phyloP scores from a whole-genome alignment of 2,329 filamentous ascomycete genomes.

The Drechslerella coelobrocha region DNA sequence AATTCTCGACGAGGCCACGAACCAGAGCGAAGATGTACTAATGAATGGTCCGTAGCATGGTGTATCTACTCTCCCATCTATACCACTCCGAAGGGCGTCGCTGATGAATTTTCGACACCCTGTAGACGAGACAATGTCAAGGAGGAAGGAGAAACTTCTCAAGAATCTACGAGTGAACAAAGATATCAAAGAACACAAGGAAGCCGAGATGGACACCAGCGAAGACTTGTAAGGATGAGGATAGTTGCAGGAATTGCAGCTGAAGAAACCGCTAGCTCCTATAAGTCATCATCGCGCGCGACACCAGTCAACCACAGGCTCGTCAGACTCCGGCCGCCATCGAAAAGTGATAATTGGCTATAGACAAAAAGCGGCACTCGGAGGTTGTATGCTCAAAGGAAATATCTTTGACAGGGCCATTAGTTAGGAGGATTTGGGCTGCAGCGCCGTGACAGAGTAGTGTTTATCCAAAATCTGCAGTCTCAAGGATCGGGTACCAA shows the following conservation, averaged over 20 bases:
- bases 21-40: constrained; percentile 27
- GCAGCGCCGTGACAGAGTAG: too few species aligned
- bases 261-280: too few species aligned
- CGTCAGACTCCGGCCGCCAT: too few species aligned
- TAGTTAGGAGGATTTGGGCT: too few species aligned
- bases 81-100: neutral
- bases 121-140: constrained; percentile 32
- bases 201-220: constrained; percentile 34
- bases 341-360: too few species aligned
- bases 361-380: too few species aligned
- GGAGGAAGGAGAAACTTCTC: constrained; percentile 44
- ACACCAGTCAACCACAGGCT: too few species aligned
- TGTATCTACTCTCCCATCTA: neutral
- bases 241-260: neutral
- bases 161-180: constrained; percentile 35
- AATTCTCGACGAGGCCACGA: constrained; percentile 30
- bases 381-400: too few species aligned
- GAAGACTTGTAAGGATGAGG: constrained; percentile 30
- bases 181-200: constrained; percentile 27
- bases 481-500: too few species aligned
- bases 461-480: too few species aligned
- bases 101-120: neutral
- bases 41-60: constrained; percentile 32
- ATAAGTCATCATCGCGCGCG: neutral
- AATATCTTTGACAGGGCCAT: too few species aligned